Percentiles rank a stretch among this genome's conserved stretches.
Evolutionary conservation across 2,329 filamentous ascomycete species (phyloP).

Genomic region (Aspergillus transmontanensis): DNA sequence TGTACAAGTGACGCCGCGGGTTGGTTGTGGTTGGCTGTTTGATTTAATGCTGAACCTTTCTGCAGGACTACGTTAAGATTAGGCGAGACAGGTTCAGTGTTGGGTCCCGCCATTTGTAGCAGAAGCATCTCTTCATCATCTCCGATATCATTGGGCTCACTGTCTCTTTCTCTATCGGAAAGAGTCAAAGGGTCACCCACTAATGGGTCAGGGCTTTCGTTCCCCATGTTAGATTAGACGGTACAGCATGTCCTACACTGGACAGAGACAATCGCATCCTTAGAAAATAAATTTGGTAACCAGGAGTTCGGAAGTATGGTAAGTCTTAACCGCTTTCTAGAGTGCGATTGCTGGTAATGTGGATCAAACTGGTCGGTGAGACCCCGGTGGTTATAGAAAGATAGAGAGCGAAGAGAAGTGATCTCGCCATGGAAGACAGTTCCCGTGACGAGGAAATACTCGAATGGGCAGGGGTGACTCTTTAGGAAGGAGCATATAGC

Average conservation of each 20-base stretch:
- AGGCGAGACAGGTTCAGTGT: conserved; percentile 19
- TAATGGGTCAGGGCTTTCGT: not conserved
- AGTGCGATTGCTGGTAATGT: no score
- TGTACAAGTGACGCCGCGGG: conserved; percentile 30
- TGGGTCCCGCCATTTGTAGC: conserved; percentile 20
- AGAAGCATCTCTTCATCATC: conserved; percentile 24
- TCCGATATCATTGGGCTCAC: conserved; percentile 10
- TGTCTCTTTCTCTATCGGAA: not conserved
- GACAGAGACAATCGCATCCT: not conserved
- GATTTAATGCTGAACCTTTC: conserved; percentile 14
- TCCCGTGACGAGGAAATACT: not conserved
- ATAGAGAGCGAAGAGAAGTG: not conserved
- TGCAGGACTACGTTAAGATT: conserved; percentile 19
- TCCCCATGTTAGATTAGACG: not conserved
- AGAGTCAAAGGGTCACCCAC: not conserved
- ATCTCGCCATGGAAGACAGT: not conserved
- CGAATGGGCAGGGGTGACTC: not conserved
- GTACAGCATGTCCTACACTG: not conserved
- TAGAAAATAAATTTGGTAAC: not conserved
- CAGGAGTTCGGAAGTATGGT: not conserved
- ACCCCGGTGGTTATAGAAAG: not conserved
- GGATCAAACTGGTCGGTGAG: not conserved
- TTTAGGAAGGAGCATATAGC: not conserved
- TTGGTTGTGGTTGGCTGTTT: conserved; percentile 8
- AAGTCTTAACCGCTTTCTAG: not conserved